Conservation (phyloP, 2,329 filamentous ascomycete genomes). For the Tolypocladium pustulatum region DNA sequence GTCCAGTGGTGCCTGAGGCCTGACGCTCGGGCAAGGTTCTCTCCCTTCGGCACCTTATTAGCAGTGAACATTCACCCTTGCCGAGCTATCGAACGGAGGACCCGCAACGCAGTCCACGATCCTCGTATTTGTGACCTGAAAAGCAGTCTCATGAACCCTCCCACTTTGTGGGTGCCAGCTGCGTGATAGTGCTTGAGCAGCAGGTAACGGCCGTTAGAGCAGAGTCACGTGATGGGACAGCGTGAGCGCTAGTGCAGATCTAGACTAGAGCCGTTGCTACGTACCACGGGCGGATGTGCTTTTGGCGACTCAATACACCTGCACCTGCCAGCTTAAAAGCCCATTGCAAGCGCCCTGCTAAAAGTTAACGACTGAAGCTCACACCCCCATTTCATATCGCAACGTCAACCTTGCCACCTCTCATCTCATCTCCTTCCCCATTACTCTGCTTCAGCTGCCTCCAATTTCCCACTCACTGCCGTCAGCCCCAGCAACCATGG, state of each 20-base stretch:
- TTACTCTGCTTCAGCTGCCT: background rate
- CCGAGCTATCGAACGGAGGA: background rate
- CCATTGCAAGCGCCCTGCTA: constrained; percentile 9
- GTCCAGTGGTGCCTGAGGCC: background rate
- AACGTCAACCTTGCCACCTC: constrained; percentile 1
- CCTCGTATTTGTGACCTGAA: background rate
- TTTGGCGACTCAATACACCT: constrained; percentile 10
- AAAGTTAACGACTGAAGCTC: constrained; percentile 10
- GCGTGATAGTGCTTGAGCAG: background rate
- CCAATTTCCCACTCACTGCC: background rate
- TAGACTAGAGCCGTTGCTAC: constrained; percentile 21
- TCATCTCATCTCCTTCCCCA: constrained; percentile 3
- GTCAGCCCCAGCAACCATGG: constrained; percentile 20
- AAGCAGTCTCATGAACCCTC: background rate
- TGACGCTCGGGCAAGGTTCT: background rate
- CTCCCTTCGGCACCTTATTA: background rate
- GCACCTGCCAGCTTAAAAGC: constrained; percentile 15
- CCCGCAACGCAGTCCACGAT: background rate
- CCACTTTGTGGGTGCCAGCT: background rate
- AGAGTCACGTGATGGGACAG: constrained; percentile 6
- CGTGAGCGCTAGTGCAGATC: constrained; percentile 6
- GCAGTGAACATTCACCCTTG: background rate
- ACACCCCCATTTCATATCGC: constrained; percentile 13
- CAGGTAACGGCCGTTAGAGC: no score
- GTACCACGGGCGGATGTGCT: constrained; percentile 9